Base-by-base conservation (phyloP, 2,329 filamentous ascomycete species). In the Aspergillus brasiliensis region DNA sequence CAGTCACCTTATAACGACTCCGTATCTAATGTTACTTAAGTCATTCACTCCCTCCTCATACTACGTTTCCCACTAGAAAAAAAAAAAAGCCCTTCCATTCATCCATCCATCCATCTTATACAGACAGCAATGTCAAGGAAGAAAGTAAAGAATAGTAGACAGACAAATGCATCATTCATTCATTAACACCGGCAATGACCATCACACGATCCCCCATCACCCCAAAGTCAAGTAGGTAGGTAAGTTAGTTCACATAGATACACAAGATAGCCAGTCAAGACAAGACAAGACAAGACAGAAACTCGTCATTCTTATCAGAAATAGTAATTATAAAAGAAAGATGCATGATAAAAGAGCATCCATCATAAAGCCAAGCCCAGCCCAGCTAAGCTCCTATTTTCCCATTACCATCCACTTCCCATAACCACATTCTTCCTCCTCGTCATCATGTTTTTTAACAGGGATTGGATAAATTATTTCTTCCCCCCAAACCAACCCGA, bases 401-500 rank as follows among this genome's bases (percentile, higher is more conserved):
- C n/a, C 8, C 31, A 56, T 15, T 10, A 31, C 31, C 31, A 34
- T 11, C 5, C 25, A 4, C 25, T 25, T 5, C 25, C 25, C 25
- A 5, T 5, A 25, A 4, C 25, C 25, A 25, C 4, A 6, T 25
- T 5, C 25, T 25, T 5, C 31, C 11, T 34, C 11, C 31, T 31
- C 28, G 4, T 31, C 28, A 34, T 34, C 31, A n/a, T n/a, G n/a
- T n/a, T n/a, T n/a, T n/a, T n/a, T n/a, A n/a, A n/a, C n/a, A n/a
- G n/a, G n/a, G n/a, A n/a, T n/a, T n/a, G 21, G 7, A 42, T 19
- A 25, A 15, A 31, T 42, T 60, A 65, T 56, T 65, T 64, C 59
- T 60, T 63, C 37, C 64, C 54, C 49, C 92, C 89, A 71, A 97
- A 96, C 93, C 92, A 97, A 75, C 90, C 86, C 44, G 89, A 91